phyloP scores from a whole-genome alignment of 352 stramenopile genomes.

The Proteromonas lacertae region DNA sequence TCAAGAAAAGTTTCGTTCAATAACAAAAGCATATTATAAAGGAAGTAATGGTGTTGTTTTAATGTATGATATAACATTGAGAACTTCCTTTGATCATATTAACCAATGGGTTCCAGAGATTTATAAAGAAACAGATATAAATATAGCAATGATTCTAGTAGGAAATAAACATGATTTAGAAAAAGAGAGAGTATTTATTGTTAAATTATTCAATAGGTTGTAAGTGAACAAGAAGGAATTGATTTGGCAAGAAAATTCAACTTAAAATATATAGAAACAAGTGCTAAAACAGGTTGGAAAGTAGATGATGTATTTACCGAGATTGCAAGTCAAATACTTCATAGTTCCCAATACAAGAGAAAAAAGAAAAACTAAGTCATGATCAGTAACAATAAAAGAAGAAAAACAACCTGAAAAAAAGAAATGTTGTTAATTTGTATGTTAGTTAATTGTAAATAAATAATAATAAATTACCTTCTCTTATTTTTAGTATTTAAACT shows the following conservation, averaged over 20 bases:
- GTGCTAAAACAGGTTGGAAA: constrained; percentile 75
- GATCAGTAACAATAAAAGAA: too few relatives aligned
- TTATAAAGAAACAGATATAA: constrained; percentile 71
- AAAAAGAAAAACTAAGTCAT: too few relatives aligned
- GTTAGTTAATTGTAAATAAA: too few relatives aligned
- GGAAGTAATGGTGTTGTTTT: constrained; percentile 88
- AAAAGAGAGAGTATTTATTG: constrained; percentile 93
- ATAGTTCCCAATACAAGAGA: too few relatives aligned
- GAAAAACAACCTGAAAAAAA: too few relatives aligned
- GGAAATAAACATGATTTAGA: constrained; percentile 96
- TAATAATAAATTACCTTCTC: too few relatives aligned
- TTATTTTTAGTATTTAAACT: too few relatives aligned
- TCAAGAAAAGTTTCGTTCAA: constrained; percentile 63
- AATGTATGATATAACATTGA: constrained; percentile 47
- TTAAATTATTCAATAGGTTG: too few relatives aligned
- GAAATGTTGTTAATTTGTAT: too few relatives aligned
- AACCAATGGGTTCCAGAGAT: constrained; percentile 71
- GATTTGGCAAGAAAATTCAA: constrained; percentile 64
- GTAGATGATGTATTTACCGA: constrained; percentile 29
- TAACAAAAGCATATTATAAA: constrained; percentile 57
- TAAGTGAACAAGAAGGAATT: constrained; percentile 63
- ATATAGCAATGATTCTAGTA: too few relatives aligned
- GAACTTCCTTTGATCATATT: constrained; percentile 80
- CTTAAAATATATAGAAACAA: constrained; percentile 74
- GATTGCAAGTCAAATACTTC: too few relatives aligned